These are phyloP conservation scores for Sporothrix curviconia DNA, from an alignment of 2,329 filamentous ascomycete species.

Conservation along the genomic window DNA sequence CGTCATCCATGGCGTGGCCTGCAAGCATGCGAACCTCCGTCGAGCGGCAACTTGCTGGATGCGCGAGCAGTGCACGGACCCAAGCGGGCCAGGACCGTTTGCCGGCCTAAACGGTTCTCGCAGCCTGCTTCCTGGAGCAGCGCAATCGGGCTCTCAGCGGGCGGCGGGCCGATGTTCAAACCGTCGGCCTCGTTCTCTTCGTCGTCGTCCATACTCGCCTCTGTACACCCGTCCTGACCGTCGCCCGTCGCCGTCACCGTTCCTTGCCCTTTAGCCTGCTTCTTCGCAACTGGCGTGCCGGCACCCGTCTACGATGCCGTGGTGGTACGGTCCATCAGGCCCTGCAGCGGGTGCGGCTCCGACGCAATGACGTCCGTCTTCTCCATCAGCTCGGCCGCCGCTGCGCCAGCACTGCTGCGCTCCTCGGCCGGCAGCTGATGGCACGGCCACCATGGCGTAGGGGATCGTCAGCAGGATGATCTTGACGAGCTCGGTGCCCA, in stretches of 20 bases:
- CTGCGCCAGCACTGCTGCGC: conserved; percentile 60
- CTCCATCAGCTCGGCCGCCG: conserved; percentile 74
- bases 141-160: conserved; percentile 63
- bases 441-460: conserved; percentile 72
- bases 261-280: too few relatives aligned
- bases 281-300: conserved; percentile 2
- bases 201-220: not conserved
- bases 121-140: conserved; percentile 81
- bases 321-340: conserved; percentile 76
- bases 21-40: conserved; percentile 40
- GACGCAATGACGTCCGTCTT: conserved; percentile 94
- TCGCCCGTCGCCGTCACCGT: conserved; percentile 7
- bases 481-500: conserved; percentile 84
- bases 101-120: too few relatives aligned
- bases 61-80: conserved; percentile 59
- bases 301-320: conserved; percentile 11
- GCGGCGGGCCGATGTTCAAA: conserved; percentile 56
- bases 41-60: conserved; percentile 59
- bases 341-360: conserved; percentile 77
- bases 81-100: too few relatives aligned
- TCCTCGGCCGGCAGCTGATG: conserved; percentile 36
- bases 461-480: conserved; percentile 93
- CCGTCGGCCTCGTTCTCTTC: conserved; percentile 41
- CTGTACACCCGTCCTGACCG: too few relatives aligned
- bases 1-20: conserved; percentile 32